Conservation (phyloP, 2,329 filamentous ascomycete genomes). For the Ophiostoma angusticollis region DNA sequence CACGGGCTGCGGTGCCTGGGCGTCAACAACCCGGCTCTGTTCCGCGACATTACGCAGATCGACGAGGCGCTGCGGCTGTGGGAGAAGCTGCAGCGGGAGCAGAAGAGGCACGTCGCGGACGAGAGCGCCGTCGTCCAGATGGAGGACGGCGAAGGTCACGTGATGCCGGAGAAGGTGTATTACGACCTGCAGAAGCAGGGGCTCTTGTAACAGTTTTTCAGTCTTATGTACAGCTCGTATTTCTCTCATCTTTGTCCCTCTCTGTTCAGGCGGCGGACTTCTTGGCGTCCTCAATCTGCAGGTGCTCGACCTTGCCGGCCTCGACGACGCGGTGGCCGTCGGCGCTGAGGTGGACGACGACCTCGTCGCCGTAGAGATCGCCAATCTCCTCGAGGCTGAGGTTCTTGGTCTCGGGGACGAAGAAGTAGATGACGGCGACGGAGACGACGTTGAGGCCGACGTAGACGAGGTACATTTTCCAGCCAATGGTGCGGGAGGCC, state of each 20-base stretch:
- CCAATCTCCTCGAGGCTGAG: conserved; percentile 5
- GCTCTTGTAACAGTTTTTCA: conserved; percentile 42
- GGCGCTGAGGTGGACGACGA: conserved; percentile 4
- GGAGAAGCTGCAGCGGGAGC: conserved; percentile 84
- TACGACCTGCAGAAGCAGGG: conserved; percentile 90
- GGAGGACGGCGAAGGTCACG: conserved; percentile 94
- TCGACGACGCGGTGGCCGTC: conserved; percentile 1
- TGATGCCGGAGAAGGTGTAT: conserved; percentile 99
- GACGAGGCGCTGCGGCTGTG: conserved; percentile 79
- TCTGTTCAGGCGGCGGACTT: neutral
- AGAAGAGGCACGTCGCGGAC: conserved; percentile 61
- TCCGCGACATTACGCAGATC: conserved; percentile 87
- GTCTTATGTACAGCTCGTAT: neutral
- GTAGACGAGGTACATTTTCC: conserved; percentile 7
- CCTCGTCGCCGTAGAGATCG: conserved; percentile 3
- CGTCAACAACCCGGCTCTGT: conserved; percentile 80
- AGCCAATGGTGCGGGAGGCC: conserved; percentile 2
- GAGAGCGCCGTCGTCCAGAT: conserved; percentile 89
- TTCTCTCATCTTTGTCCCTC: neutral
- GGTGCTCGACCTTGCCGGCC: too few relatives aligned
- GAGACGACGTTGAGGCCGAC: too few relatives aligned
- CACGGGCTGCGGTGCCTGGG: conserved; percentile 90
- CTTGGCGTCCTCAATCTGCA: neutral
- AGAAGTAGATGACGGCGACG: conserved; percentile 4
- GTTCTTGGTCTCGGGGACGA: conserved; percentile 4